Conservation (phyloP, 202 grass and related monocot species). For the Brachypodium distachyon region DNA sequence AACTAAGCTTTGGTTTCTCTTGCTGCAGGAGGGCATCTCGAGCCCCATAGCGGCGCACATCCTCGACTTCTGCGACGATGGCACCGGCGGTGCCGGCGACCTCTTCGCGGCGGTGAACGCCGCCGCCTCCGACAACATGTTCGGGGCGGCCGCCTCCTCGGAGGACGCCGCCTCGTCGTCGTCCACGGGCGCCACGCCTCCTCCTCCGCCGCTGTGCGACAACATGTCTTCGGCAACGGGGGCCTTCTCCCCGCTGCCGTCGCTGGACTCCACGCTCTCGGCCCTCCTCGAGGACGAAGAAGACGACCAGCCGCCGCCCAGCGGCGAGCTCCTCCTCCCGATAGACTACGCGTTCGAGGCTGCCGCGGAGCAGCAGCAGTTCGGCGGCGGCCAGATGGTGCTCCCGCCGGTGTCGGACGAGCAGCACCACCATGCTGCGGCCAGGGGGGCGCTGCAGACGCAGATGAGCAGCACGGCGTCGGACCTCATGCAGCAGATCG, state of each 20-base stretch:
- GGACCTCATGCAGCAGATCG: constrained; percentile 26
- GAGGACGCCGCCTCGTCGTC: constrained; percentile 45
- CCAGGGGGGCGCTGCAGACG: constrained; percentile 26
- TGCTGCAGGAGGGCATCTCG: constrained; percentile 76
- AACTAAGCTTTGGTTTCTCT: not conserved
- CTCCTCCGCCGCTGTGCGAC: constrained; percentile 17
- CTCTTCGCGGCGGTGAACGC: constrained; percentile 45
- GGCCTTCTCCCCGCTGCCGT: constrained; percentile 45
- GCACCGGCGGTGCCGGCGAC: constrained; percentile 23
- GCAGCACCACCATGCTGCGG: constrained; percentile 17
- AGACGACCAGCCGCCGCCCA: not conserved
- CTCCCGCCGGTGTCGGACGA: not conserved
- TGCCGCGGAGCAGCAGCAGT: constrained; percentile 26
- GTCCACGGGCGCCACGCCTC: constrained; percentile 8
- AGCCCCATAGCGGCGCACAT: constrained; percentile 72
- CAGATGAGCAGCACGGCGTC: constrained; percentile 46
- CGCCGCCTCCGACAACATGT: constrained; percentile 18
- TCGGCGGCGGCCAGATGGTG: constrained; percentile 13
- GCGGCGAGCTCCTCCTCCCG: constrained; percentile 25
- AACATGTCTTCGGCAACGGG: not conserved
- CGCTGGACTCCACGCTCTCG: constrained; percentile 48
- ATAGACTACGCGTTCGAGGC: constrained; percentile 21
- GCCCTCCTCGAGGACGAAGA: constrained; percentile 54
- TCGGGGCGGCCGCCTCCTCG: constrained; percentile 23
- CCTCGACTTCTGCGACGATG: constrained; percentile 71